Evolutionary conservation across 169 alveolate genomes (phyloP).

Genomic region (Eimeria tenella): DNA sequence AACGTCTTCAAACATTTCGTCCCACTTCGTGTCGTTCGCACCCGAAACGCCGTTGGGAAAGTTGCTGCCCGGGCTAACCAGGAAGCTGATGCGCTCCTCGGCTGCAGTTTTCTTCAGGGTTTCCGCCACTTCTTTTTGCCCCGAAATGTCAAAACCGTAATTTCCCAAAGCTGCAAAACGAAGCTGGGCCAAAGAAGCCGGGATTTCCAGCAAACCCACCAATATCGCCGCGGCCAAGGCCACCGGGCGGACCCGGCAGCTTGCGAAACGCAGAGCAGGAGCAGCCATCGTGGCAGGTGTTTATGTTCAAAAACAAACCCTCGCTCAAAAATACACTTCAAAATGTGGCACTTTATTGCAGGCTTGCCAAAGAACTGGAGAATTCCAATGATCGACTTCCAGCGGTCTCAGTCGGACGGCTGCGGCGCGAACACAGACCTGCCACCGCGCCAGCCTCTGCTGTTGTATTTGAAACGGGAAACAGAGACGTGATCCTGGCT

Average conservation of each 20-base stretch:
- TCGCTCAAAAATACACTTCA: background rate
- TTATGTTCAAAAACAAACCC: background rate
- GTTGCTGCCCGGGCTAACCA: conserved; percentile 91
- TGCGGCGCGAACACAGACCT: background rate
- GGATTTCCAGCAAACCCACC: conserved; percentile 70
- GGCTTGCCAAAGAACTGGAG: background rate
- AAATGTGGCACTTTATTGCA: background rate
- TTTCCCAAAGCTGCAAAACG: conserved; percentile 91
- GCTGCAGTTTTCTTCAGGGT: conserved; percentile 86
- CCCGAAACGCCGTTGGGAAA: conserved; percentile 90
- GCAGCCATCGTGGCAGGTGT: conserved; percentile 6
- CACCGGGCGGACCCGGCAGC: conserved; percentile 23
- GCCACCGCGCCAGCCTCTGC: conserved; percentile 37
- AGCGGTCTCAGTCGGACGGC: background rate
- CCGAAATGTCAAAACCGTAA: conserved; percentile 89
- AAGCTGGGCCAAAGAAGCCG: conserved; percentile 84
- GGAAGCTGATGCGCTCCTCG: conserved; percentile 88
- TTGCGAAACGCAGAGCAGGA: background rate
- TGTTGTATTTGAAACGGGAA: background rate
- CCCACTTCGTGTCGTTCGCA: conserved; percentile 87
- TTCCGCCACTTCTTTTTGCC: conserved; percentile 88
- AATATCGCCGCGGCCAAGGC: conserved; percentile 47
- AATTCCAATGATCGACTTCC: conserved; percentile 1
- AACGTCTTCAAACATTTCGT: conserved; percentile 86
- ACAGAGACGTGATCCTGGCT: background rate